Conservation (phyloP, 139 green algal genomes). For the Eudorina sp. region DNA sequence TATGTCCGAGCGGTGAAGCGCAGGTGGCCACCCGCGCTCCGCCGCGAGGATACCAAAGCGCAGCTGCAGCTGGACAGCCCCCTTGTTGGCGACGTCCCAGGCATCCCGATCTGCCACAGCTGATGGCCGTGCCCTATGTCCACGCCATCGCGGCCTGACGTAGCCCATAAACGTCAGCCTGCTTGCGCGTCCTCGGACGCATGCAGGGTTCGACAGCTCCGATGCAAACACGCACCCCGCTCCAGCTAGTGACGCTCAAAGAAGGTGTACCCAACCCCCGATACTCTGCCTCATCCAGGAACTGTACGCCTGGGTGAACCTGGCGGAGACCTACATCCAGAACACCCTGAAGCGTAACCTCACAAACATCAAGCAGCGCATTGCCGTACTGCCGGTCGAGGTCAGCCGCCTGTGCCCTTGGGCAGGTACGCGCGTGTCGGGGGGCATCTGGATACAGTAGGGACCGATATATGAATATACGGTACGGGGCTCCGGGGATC, state of each 20-base stretch:
- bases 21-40: too few species aligned
- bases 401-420: neutral
- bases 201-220: neutral
- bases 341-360: neutral
- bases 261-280: neutral
- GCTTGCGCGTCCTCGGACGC: neutral
- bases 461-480: neutral
- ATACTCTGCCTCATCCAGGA: too few species aligned
- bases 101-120: too few species aligned
- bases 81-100: too few species aligned
- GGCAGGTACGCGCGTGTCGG: neutral
- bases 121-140: too few species aligned
- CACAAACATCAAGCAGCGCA: conserved; percentile 14
- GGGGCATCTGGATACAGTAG: neutral
- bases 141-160: neutral
- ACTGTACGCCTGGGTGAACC: neutral
- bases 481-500: neutral
- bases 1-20: too few species aligned
- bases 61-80: too few species aligned
- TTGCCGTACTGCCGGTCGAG: conserved; percentile 20
- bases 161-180: neutral
- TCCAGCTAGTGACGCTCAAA: neutral
- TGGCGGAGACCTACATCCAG: neutral
- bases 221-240: neutral
- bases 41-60: too few species aligned